Evolutionary conservation across 176 grass and related monocot genomes (phyloP).

Genomic region (Cenchrus purpureus): DNA sequence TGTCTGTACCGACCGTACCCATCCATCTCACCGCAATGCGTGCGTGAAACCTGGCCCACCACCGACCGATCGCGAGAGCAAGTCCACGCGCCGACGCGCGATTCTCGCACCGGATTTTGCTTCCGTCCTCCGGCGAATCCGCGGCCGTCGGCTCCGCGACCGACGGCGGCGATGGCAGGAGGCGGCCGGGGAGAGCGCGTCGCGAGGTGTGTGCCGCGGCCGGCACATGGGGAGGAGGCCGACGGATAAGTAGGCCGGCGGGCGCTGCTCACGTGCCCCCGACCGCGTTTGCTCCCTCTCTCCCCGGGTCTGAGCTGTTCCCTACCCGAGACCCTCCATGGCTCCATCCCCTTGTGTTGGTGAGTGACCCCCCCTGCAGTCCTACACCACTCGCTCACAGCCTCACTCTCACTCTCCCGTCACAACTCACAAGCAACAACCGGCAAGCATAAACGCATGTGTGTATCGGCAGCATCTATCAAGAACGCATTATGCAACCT

Average conservation of each 20-base stretch:
- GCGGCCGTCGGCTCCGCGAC: background rate
- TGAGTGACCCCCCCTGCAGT: conserved; percentile 20
- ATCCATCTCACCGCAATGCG: background rate
- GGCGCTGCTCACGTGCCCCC: conserved; percentile 26
- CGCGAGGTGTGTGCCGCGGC: background rate
- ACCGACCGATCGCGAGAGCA: background rate
- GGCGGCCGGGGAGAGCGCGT: background rate
- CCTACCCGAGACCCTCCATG: background rate
- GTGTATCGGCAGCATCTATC: background rate
- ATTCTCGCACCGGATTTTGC: background rate
- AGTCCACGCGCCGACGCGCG: conserved; percentile 32
- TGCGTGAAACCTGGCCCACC: too few relatives aligned
- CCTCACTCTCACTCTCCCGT: background rate
- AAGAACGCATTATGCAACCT: background rate
- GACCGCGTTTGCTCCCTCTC: conserved; percentile 24
- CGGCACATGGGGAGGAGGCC: background rate
- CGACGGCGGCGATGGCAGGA: background rate
- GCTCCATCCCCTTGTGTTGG: background rate
- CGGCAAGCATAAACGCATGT: background rate
- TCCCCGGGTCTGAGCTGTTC: conserved; percentile 22
- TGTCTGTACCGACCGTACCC: too few relatives aligned
- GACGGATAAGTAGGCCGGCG: background rate
- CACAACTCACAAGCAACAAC: background rate
- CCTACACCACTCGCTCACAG: background rate
- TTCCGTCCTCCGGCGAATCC: background rate